Conservation (phyloP, 2,329 filamentous ascomycete species). For the Calonectria pauciramosa region DNA sequence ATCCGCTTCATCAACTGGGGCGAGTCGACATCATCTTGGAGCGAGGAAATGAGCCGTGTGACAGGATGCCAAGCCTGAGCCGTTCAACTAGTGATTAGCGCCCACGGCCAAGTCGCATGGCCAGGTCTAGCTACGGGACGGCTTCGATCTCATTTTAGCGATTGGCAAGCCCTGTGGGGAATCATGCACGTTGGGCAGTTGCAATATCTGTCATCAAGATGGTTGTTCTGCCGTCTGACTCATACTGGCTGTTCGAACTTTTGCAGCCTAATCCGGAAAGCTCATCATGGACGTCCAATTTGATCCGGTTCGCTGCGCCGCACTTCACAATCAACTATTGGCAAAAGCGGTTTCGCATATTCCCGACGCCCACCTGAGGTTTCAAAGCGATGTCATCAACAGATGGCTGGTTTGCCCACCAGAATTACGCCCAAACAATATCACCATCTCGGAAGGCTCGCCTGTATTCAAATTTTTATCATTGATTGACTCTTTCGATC, state of each 20-base stretch:
- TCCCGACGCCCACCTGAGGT: background rate
- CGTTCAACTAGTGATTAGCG: background rate
- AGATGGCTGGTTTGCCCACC: background rate
- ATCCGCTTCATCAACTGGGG: background rate
- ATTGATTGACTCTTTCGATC: background rate
- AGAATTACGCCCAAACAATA: background rate
- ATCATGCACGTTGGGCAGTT: background rate
- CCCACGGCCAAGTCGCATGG: background rate
- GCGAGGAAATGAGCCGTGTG: background rate
- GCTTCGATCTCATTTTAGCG: background rate
- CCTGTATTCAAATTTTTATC: background rate
- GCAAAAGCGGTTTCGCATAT: background rate
- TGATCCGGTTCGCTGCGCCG: background rate
- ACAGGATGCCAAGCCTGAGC: background rate
- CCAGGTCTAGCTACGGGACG: background rate
- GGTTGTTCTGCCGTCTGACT: background rate
- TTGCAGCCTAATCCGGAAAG: background rate
- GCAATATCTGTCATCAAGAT: background rate
- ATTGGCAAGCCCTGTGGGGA: background rate
- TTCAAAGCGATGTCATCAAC: background rate
- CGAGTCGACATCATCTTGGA: background rate
- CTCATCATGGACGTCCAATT: background rate
- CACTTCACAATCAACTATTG: background rate
- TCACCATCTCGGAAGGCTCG: background rate
- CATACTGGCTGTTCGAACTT: background rate